phyloP scores from a whole-genome alignment of 1,139 yeast species.

The Taiozyma sp. region DNA sequence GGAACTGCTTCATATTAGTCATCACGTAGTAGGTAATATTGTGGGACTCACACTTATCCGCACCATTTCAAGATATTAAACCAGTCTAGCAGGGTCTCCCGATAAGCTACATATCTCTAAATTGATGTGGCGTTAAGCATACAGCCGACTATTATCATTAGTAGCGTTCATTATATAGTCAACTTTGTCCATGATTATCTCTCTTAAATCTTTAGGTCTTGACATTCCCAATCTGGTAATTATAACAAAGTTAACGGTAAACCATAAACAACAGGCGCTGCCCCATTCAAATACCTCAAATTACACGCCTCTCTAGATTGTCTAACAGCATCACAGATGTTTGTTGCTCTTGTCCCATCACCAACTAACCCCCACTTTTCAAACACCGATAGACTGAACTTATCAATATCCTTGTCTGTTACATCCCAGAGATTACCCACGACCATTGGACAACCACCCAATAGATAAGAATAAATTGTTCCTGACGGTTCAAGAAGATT shows the following conservation, averaged over 20 bases:
- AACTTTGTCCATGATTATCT: background rate
- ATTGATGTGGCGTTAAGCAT: too few species aligned
- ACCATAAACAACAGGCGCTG: slow-evolving; percentile 80
- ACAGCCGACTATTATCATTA: too few species aligned
- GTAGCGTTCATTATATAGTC: background rate
- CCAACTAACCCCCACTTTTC: slow-evolving; percentile 55
- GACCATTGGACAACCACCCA: slow-evolving; percentile 79
- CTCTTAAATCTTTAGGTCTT: background rate
- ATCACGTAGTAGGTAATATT: background rate
- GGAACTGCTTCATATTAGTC: background rate
- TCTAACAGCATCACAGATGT: slow-evolving; percentile 48
- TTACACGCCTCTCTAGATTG: slow-evolving; percentile 60
- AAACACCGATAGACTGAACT: slow-evolving; percentile 58
- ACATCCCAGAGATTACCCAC: slow-evolving; percentile 95
- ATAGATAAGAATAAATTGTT: slow-evolving; percentile 67
- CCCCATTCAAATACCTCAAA: slow-evolving; percentile 67
- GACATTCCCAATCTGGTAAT: background rate
- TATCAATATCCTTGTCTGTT: slow-evolving; percentile 91
- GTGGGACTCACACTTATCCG: too few species aligned
- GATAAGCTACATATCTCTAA: too few species aligned
- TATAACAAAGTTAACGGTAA: slow-evolving; percentile 43
- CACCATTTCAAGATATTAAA: too few species aligned
- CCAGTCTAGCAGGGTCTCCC: too few species aligned
- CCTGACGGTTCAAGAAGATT: slow-evolving; percentile 75
- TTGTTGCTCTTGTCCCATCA: slow-evolving; percentile 13